phyloP scores from a whole-genome alignment of 345 rosid genomes.

The Geranium rotundifolium region DNA sequence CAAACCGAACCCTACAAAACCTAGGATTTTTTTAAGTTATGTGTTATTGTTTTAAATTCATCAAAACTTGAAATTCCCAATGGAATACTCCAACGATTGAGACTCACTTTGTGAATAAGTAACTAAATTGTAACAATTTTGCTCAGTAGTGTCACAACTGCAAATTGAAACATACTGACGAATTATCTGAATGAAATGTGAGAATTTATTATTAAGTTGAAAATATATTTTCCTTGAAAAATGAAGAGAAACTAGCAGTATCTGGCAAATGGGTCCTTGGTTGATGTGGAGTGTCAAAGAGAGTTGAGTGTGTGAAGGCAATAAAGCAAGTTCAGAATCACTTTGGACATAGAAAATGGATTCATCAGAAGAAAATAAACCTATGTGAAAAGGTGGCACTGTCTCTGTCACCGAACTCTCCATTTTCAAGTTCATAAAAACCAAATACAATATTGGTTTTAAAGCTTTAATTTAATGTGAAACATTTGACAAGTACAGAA shows the following conservation, averaged over 20 bases:
- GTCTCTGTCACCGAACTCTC: neutral
- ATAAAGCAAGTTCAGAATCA: neutral
- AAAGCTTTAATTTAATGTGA: neutral
- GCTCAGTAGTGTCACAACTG: no score
- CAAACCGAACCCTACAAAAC: no score
- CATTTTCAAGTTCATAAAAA: neutral
- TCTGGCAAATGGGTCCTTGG: neutral
- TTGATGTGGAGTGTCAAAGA: neutral
- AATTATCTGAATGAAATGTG: no score
- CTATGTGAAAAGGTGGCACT: neutral
- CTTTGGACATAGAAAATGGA: neutral
- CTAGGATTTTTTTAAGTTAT: no score
- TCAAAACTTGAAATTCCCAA: no score
- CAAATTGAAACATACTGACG: no score
- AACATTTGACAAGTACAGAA: neutral
- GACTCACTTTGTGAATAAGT: no score
- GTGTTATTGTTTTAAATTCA: no score
- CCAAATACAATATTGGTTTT: neutral
- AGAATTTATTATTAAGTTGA: no score
- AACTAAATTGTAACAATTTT: no score
- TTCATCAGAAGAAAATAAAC: neutral
- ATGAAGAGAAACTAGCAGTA: neutral
- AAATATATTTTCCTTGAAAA: no score
- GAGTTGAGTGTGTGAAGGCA: neutral
- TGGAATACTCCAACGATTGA: no score